Conservation (phyloP, 2,329 filamentous ascomycete genomes). For the Aureobasidium sp. region DNA sequence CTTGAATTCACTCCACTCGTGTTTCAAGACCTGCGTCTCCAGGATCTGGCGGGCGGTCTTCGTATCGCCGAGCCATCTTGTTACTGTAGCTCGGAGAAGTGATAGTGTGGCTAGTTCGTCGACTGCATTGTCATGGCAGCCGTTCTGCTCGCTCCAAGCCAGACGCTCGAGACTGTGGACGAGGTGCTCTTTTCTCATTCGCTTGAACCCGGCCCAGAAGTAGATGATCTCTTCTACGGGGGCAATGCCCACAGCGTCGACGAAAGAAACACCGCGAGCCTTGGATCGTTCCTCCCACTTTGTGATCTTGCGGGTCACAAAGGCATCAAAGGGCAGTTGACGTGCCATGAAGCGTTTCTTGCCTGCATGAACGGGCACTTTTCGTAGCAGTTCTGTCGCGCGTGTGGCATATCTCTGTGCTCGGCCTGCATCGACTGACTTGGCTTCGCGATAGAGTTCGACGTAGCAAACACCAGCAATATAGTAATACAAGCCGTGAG, state of each 20-base stretch:
- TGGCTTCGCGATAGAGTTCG: slow-evolving; percentile 64
- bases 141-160: slow-evolving; percentile 43
- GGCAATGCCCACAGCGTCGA: slow-evolving; percentile 72
- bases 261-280: slow-evolving; percentile 55
- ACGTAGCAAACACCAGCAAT: slow-evolving; percentile 71
- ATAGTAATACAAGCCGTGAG: slow-evolving; percentile 80
- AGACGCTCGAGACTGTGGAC: slow-evolving; percentile 41
- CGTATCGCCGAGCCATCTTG: slow-evolving; percentile 51
- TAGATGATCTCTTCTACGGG: slow-evolving; percentile 88
- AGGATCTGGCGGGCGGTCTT: slow-evolving; percentile 57
- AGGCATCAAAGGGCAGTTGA: slow-evolving; percentile 82
- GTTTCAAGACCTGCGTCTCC: slow-evolving; percentile 51
- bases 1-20: slow-evolving; percentile 47
- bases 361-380: slow-evolving; percentile 64
- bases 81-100: slow-evolving; percentile 56
- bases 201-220: slow-evolving; percentile 82
- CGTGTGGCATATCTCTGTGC: slow-evolving; percentile 27
- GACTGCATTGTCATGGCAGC: slow-evolving; percentile 45
- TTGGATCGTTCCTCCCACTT: slow-evolving; percentile 81
- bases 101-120: slow-evolving; percentile 58
- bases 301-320: slow-evolving; percentile 70
- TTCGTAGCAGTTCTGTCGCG: slow-evolving; percentile 62
- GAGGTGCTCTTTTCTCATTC: slow-evolving; percentile 62
- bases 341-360: slow-evolving; percentile 86
- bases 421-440: slow-evolving; percentile 30